Percentiles rank a stretch among this genome's conserved stretches.
Evolutionary conservation across 176 grass and related monocot species (phyloP).

Genomic region (Musa schizocarpa): DNA sequence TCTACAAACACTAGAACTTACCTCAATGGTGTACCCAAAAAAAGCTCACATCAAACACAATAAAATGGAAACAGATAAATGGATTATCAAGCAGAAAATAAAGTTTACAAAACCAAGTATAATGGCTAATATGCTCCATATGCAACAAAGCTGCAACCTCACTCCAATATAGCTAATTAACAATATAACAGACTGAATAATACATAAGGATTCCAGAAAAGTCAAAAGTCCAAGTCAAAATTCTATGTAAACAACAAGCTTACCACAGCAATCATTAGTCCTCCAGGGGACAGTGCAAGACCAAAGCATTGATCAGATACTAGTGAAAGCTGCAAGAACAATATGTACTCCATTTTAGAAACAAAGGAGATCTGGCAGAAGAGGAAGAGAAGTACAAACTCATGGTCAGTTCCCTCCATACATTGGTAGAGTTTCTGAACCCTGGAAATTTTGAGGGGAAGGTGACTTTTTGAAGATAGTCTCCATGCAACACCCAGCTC

Average conservation of each 20-base stretch:
- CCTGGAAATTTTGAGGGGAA: slow-evolving; percentile 44
- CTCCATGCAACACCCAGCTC: slow-evolving; percentile 56
- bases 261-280: slow-evolving; percentile 81
- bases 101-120: not conserved
- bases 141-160: not conserved
- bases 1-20: no score
- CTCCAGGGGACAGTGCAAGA: slow-evolving; percentile 68
- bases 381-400: not conserved
- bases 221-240: not conserved
- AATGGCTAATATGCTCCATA: not conserved
- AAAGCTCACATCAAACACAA: not conserved
- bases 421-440: slow-evolving; percentile 38
- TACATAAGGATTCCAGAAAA: not conserved
- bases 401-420: slow-evolving; percentile 20
- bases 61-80: not conserved
- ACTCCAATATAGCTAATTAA: not conserved
- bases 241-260: not conserved
- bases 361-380: slow-evolving; percentile 13
- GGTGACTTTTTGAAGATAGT: slow-evolving; percentile 41
- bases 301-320: slow-evolving; percentile 73
- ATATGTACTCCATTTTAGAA: slow-evolving; percentile 29
- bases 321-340: slow-evolving; percentile 55
- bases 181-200: not conserved
- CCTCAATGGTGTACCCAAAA: no score
- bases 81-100: not conserved